Base-by-base conservation (phyloP, 192 early-diverging fungal species). In the Entophlyctis luteolus region DNA sequence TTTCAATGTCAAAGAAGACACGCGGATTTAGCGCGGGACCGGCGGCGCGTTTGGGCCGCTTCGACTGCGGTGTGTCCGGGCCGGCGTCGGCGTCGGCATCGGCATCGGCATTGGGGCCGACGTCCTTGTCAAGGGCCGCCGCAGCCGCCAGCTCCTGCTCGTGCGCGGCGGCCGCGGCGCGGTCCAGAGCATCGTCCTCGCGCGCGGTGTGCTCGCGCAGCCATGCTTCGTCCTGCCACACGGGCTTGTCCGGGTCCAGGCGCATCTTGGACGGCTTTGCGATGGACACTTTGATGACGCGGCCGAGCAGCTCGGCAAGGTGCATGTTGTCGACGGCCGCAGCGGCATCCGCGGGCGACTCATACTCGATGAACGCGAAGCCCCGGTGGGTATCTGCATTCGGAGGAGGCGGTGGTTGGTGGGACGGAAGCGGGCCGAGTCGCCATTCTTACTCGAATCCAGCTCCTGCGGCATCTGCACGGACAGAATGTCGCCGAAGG, bases 281-380 rank as follows among this genome's bases (percentile, higher is more conserved):
- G 4, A 89, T 65, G 55, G 90, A 92, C 45, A 92, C 93, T 59
- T 91, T 91, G 71, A 99, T 89, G 3, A 93, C 90, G 38, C 83
- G 85, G 8, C 95, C 95, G 72, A 86, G 88, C 42, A 99, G 75
- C 76, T 99, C 95, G 35, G 90, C 81, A 28, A 87, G 73, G 66
- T 82, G 46, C 94, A 99, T 93, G 81, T 99, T 99, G 71, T 94
- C 91, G 49, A 91, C 86, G n/a, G 97, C 94, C 22, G 89, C 92
- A 42, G 68, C 27, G 2, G 92, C 91, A 78, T 99, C 95, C 33
- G 83, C 86, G 4, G 85, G 67, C 16, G 80, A 73, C 70, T 96
- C 95, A 71, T 91, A 99, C 73, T 97, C 93, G 18, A 99, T 81
- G 76, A 99, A 97, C 12, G 90, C 95, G 73, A 98, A 98, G 8